phyloP scores from a whole-genome alignment of 306 rosid species.

The Corylus heterophylla region DNA sequence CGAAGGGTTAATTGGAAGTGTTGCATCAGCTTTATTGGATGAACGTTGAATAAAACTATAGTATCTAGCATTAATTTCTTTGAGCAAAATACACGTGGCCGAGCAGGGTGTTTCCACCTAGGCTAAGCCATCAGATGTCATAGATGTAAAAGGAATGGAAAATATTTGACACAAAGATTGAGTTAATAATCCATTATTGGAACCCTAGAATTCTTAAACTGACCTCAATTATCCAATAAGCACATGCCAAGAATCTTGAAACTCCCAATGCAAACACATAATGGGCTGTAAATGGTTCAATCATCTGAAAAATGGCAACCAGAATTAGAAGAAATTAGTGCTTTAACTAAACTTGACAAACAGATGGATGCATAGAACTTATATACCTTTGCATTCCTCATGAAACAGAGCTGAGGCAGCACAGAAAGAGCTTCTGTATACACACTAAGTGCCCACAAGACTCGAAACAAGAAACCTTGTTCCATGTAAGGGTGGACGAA shows the following conservation, averaged over 20 bases:
- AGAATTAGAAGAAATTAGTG: not conserved
- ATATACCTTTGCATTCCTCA: conserved; percentile 82
- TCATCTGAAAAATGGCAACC: conserved; percentile 42
- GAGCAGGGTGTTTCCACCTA: too few species aligned
- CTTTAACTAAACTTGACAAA: not conserved
- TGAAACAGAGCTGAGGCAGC: conserved; percentile 71
- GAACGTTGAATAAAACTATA: too few species aligned
- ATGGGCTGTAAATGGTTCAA: conserved; percentile 82
- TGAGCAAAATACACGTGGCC: too few species aligned
- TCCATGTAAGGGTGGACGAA: conserved; percentile 39
- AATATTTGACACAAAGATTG: not conserved
- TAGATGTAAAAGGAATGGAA: too few species aligned
- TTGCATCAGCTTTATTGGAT: too few species aligned
- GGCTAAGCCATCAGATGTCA: too few species aligned
- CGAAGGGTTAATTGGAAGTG: too few species aligned
- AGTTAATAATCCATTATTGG: not conserved
- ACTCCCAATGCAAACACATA: conserved; percentile 85
- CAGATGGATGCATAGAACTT: not conserved
- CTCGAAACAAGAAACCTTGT: not conserved
- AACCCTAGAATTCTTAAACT: not conserved
- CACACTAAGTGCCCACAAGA: conserved; percentile 60
- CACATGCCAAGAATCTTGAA: conserved; percentile 70
- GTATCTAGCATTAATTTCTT: too few species aligned
- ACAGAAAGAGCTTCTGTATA: conserved; percentile 74
- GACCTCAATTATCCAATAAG: conserved; percentile 76